A percentile compares a stretch with the other conserved stretches of the same genome.
These are phyloP conservation scores for Calonectria pauciramosa DNA, from an alignment of 2,329 filamentous ascomycete genomes.

Conservation along the genomic window DNA sequence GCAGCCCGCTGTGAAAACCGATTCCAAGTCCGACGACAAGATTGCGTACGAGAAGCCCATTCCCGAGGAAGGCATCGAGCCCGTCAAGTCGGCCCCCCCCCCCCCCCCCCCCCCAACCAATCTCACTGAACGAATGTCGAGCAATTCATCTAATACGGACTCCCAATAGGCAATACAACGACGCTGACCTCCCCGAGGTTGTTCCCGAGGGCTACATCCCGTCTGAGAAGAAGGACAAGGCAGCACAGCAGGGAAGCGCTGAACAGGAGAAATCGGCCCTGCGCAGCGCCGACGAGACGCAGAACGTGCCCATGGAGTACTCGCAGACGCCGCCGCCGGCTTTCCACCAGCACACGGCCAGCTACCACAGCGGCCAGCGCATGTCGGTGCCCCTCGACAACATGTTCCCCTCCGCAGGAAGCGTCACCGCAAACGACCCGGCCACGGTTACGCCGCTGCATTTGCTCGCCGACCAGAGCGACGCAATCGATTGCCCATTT, in stretches of 20 bases:
- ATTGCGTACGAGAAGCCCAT: slow-evolving; percentile 32
- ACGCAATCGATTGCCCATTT: slow-evolving; percentile 45
- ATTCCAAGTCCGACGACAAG: slow-evolving; percentile 33
- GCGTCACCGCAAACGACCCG: not conserved
- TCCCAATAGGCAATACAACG: slow-evolving; percentile 25
- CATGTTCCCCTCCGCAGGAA: not conserved
- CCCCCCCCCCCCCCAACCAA: no score
- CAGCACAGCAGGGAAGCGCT: not conserved
- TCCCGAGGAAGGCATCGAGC: slow-evolving; percentile 19
- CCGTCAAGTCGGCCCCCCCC: not conserved
- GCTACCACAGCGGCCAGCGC: not conserved
- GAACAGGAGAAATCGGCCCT: slow-evolving; percentile 2
- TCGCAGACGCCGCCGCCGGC: slow-evolving; percentile 9
- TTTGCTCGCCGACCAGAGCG: slow-evolving; percentile 41
- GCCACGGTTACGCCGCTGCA: slow-evolving; percentile 45
- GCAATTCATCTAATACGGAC: not conserved
- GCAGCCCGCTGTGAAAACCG: not conserved
- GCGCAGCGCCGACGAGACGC: slow-evolving; percentile 11
- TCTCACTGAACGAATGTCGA: not conserved
- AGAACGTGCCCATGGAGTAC: slow-evolving; percentile 1
- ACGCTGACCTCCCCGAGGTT: slow-evolving; percentile 44
- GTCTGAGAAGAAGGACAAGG: not conserved
- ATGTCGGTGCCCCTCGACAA: not conserved
- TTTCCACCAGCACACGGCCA: slow-evolving; percentile 5
- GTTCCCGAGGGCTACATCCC: slow-evolving; percentile 18